Conservation (phyloP, 2,329 filamentous ascomycete species). For the Calonectria honghensis region DNA sequence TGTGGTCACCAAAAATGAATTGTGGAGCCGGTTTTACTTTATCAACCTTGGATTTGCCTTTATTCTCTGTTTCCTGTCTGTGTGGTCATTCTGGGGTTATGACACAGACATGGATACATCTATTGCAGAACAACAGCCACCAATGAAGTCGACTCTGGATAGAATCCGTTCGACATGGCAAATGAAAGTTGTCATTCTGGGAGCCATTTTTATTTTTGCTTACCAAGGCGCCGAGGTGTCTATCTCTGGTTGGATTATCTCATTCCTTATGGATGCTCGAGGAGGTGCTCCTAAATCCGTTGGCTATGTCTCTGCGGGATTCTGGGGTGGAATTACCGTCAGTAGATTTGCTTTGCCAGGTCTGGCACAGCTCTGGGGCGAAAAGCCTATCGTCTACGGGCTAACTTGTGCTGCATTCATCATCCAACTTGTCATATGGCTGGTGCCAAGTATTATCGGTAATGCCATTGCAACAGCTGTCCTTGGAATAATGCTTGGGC, state of each 20-base stretch:
- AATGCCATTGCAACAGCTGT: conserved; percentile 80
- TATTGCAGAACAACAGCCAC: conserved; percentile 52
- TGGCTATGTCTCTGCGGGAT: conserved; percentile 85
- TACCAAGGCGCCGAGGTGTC: conserved; percentile 91
- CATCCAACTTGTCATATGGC: conserved; percentile 86
- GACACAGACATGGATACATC: conserved; percentile 72
- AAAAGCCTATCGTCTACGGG: conserved; percentile 79
- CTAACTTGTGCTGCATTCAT: conserved; percentile 76
- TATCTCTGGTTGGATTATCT: conserved; percentile 91
- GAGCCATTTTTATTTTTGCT: conserved; percentile 87
- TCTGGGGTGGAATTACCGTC: conserved; percentile 84
- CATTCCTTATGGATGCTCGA: conserved; percentile 84
- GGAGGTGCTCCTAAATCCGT: conserved; percentile 81
- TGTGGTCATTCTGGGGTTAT: conserved; percentile 82
- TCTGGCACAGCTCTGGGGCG: conserved; percentile 79
- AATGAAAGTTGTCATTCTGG: conserved; percentile 79
- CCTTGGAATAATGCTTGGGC: conserved; percentile 84
- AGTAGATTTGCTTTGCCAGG: conserved; percentile 83
- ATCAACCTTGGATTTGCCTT: conserved; percentile 76
- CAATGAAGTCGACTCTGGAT: conserved; percentile 55
- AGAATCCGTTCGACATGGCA: conserved; percentile 69
- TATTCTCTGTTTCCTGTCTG: conserved; percentile 72
- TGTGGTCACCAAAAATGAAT: conserved; percentile 72
- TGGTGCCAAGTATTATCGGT: conserved; percentile 82
- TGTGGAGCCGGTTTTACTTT: conserved; percentile 85